Evolutionary conservation across 2,329 filamentous ascomycete genomes (phyloP).

Genomic region (Fonsecaea erecta): DNA sequence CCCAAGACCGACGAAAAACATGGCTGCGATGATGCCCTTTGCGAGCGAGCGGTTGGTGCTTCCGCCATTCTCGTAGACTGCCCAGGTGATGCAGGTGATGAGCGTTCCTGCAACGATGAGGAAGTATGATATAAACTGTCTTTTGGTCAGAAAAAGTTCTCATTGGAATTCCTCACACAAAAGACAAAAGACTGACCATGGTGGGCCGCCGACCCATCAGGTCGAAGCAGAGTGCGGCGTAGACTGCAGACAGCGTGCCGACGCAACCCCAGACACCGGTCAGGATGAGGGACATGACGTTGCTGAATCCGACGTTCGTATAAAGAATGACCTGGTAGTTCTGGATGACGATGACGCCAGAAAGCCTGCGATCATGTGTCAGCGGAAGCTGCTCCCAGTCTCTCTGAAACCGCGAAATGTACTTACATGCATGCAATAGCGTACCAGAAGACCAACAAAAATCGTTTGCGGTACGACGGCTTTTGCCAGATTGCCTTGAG

Average conservation of each 20-base stretch:
- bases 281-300: constrained; percentile 61
- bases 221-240: constrained; percentile 58
- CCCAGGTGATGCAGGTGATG: constrained; percentile 8
- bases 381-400: neutral
- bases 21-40: constrained; percentile 14
- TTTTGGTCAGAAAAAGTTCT: constrained; percentile 50
- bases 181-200: constrained; percentile 56
- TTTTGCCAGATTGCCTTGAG: constrained; percentile 15
- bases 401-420: neutral
- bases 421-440: constrained; percentile 22
- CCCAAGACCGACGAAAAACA: constrained; percentile 14
- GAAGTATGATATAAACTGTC: constrained; percentile 14
- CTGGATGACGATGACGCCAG: constrained; percentile 84
- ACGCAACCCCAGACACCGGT: constrained; percentile 88
- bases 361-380: constrained; percentile 3
- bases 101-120: constrained; percentile 12
- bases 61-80: constrained; percentile 10
- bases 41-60: constrained; percentile 14
- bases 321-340: constrained; percentile 79
- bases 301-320: constrained; percentile 60
- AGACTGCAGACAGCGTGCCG: constrained; percentile 77
- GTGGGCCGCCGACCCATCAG: constrained; percentile 64
- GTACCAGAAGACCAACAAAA: constrained; percentile 18
- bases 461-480: constrained; percentile 15
- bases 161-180: constrained; percentile 53